These are phyloP conservation scores for Bathelium albidoporum DNA, from an alignment of 495 filamentous ascomycete genomes.

Conservation along the genomic window DNA sequence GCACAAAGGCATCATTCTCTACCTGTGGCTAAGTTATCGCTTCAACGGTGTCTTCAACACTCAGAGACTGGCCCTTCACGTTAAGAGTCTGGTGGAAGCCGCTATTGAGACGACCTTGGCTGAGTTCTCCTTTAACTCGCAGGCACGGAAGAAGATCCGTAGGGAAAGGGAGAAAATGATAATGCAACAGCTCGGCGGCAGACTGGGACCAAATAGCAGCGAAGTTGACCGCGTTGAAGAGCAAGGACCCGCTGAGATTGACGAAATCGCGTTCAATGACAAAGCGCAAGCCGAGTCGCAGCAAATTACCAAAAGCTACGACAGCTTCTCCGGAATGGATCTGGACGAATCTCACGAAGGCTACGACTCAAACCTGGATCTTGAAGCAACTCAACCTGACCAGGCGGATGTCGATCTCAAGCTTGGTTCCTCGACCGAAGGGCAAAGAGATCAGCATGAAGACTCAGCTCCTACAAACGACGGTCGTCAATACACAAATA, in stretches of 20 bases:
- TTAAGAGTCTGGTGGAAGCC: slow-evolving; percentile 68
- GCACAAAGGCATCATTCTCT: slow-evolving; percentile 73
- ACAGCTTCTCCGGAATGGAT: not conserved
- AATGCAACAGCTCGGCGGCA: not conserved
- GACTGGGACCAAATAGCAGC: not conserved
- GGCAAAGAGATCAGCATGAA: not conserved
- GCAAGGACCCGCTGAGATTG: not conserved
- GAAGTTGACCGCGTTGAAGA: not conserved
- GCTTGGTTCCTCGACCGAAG: not conserved
- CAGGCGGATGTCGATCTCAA: not conserved
- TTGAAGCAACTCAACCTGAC: not conserved
- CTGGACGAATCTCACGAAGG: not conserved
- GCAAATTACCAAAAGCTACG: not conserved
- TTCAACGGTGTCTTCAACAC: slow-evolving; percentile 70
- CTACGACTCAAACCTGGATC: not conserved
- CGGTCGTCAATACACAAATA: too few relatives aligned
- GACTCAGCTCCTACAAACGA: too few relatives aligned
- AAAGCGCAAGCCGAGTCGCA: not conserved
- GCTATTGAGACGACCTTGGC: slow-evolving; percentile 60
- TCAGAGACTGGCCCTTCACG: slow-evolving; percentile 64
- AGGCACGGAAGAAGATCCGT: slow-evolving; percentile 14
- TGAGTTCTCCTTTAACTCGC: slow-evolving; percentile 26
- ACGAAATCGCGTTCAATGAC: not conserved
- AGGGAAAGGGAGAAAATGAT: slow-evolving; percentile 10
- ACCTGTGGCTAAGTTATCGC: slow-evolving; percentile 72